phyloP scores from a whole-genome alignment of 2,329 filamentous ascomycete genomes.

The Pyrenophora seminiperda region DNA sequence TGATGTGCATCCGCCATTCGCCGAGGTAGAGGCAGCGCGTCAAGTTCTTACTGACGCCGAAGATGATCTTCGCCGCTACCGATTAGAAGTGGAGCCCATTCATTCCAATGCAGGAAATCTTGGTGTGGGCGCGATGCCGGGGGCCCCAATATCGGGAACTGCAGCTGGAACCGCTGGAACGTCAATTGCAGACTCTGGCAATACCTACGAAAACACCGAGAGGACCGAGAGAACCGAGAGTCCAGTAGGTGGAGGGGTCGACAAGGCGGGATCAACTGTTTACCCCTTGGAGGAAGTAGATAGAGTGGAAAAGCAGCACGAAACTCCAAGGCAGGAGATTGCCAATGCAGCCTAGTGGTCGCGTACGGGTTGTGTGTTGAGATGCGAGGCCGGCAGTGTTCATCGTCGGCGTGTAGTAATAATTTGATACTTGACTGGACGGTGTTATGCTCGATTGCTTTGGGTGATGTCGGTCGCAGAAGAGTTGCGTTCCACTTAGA shows the following conservation, averaged over 20 bases:
- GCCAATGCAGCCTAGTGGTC: slow-evolving; percentile 15
- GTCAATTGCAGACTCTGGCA: slow-evolving; percentile 11
- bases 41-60: slow-evolving; percentile 93
- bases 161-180: background rate
- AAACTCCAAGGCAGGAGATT: slow-evolving; percentile 10
- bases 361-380: background rate
- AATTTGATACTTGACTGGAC: slow-evolving; percentile 12
- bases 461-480: too few relatives aligned
- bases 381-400: background rate
- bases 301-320: slow-evolving; percentile 27
- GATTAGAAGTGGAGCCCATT: slow-evolving; percentile 61
- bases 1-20: slow-evolving; percentile 73
- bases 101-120: slow-evolving; percentile 55
- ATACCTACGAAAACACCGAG: slow-evolving; percentile 12
- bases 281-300: slow-evolving; percentile 41
- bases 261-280: slow-evolving; percentile 34
- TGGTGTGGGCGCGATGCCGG: slow-evolving; percentile 55
- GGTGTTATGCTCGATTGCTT: background rate
- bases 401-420: slow-evolving; percentile 23
- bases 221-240: slow-evolving; percentile 28
- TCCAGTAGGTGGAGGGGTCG: slow-evolving; percentile 27
- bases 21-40: slow-evolving; percentile 69
- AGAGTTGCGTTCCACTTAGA: slow-evolving; percentile 7
- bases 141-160: slow-evolving; percentile 13
- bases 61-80: slow-evolving; percentile 81